Base-by-base conservation (phyloP, 352 stramenopile species). In the Nannochloropsis limnetica region DNA sequence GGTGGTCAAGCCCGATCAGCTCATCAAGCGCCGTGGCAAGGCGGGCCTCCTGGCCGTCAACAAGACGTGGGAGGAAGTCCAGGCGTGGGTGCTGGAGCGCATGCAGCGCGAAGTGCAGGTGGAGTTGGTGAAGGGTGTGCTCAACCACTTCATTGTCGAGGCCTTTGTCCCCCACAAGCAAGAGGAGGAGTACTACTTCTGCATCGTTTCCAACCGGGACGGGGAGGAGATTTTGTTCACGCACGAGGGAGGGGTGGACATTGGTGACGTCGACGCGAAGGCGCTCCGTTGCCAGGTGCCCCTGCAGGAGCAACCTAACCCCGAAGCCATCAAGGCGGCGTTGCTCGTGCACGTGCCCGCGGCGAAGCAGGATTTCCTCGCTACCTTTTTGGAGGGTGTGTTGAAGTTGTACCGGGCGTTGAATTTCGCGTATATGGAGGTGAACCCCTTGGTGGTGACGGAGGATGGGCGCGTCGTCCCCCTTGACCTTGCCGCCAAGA, bases 371-470 rank as follows among this genome's bases (percentile, higher is more conserved):
- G 83, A 88, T 1, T 91, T 93, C 81, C 85, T 97, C 15, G 89
- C 92, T 22, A 92, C 89, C 81, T 98, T 98, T 89, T 85, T 98
- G 11, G 87, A 92, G 1, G 88, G 87, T n/a, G 91, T 98, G 83
- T 90, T 98, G 49, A 88, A 93, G 82, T 89, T 93, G 2, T 98
- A 97, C 91, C 89, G 94, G 25, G 93, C 93, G 80, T 88, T 98
- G 61, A 95, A 98, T 89, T 98, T 98, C 88, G 92, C 95, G 25
- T 98, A 98, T 89, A 96, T 98, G 92, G 94, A 98, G 88, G 98
- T 98, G 87, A 98, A 98, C 89, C 95, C 95, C 23, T 93, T 98
- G 82, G 94, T 98, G 81, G 89, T 98, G 4, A 91, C 95, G 15
- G 90, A 89, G 15, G 89, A 95, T 85, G 88, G 84, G 27, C 92